These are phyloP conservation scores for Nemania bipapillata DNA, from an alignment of 2,329 filamentous ascomycete species.

Conservation along the genomic window DNA sequence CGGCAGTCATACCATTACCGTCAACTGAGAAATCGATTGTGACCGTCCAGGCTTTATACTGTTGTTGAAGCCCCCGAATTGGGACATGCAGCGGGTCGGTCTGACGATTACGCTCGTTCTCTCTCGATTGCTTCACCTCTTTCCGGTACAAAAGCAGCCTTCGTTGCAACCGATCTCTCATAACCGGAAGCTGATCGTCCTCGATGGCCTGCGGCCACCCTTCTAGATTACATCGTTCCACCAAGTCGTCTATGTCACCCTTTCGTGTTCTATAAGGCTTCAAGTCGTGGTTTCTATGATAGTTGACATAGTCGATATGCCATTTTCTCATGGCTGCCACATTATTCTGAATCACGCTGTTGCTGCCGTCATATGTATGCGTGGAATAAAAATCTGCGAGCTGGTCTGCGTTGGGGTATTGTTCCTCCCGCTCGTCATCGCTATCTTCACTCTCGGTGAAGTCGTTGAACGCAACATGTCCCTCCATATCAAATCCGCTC, in stretches of 20 bases:
- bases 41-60: slow-evolving; percentile 40
- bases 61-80: slow-evolving; percentile 6
- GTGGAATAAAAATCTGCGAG: slow-evolving; percentile 1
- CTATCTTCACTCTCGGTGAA: slow-evolving; percentile 35
- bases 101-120: slow-evolving; percentile 23
- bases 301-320: neutral
- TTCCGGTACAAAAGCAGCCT: neutral
- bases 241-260: neutral
- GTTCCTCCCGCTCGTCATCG: slow-evolving; percentile 34
- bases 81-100: slow-evolving; percentile 35
- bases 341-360: rapidly evolving
- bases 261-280: slow-evolving; percentile 15
- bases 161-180: neutral
- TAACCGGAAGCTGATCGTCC: no score
- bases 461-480: neutral
- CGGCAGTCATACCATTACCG: slow-evolving; percentile 33
- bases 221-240: neutral
- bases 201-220: no score
- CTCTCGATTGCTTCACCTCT: slow-evolving; percentile 17
- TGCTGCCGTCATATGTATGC: neutral
- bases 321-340: neutral
- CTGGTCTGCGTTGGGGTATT: neutral
- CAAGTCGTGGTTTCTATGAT: neutral
- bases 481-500: neutral
- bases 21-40: slow-evolving; percentile 33